Evolutionary conservation across 768 basidiomycete species (phyloP).

Genomic region (Hypholoma sublateritium): DNA sequence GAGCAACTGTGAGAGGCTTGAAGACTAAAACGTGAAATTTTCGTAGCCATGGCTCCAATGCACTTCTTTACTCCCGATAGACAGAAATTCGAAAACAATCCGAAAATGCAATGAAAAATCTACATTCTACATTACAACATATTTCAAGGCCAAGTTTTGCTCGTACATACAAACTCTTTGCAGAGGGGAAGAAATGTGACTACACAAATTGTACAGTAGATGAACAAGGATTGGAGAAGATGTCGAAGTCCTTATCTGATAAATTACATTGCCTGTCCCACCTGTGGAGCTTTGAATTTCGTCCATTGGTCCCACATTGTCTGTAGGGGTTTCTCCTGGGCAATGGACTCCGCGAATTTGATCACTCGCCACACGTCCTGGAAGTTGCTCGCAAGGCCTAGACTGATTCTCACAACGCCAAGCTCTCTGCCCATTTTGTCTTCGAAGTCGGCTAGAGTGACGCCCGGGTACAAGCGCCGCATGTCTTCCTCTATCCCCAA

Average conservation of each 20-base stretch:
- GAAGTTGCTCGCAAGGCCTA: constrained; percentile 80
- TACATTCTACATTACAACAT: background rate
- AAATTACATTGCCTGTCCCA: constrained; percentile 23
- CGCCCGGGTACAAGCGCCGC: constrained; percentile 56
- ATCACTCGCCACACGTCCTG: constrained; percentile 66
- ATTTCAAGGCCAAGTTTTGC: background rate
- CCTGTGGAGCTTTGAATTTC: constrained; percentile 18
- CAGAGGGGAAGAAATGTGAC: no score
- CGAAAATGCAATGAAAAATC: no score
- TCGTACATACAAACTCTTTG: background rate
- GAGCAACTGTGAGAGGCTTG: background rate
- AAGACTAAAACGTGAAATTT: background rate
- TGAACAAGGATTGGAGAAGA: background rate
- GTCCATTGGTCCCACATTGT: constrained; percentile 30
- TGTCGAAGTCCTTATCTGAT: background rate
- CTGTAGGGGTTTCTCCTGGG: constrained; percentile 26
- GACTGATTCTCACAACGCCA: constrained; percentile 74
- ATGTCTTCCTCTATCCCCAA: constrained; percentile 68
- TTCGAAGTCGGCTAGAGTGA: constrained; percentile 64
- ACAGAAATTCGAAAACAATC: no score
- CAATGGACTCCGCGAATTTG: constrained; percentile 46
- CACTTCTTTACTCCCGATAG: no score
- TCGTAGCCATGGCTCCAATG: no score
- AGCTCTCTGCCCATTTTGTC: constrained; percentile 60
- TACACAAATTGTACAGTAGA: no score